Evolutionary conservation across 2,329 filamentous ascomycete genomes (phyloP).

Genomic region (Nannizzia gypsea): DNA sequence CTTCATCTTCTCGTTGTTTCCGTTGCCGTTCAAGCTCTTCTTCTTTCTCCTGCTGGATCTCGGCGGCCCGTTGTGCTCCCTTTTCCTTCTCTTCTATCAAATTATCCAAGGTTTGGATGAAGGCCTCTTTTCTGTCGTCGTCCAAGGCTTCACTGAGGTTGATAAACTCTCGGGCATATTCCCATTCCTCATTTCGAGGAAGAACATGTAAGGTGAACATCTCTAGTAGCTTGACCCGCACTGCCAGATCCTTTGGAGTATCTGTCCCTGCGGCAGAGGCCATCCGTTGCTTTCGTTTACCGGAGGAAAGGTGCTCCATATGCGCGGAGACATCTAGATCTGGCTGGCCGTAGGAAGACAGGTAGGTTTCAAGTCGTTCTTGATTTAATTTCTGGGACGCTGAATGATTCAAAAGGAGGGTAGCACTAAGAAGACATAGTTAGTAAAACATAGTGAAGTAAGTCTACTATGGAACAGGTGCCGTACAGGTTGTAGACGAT

Average conservation of each 20-base stretch:
- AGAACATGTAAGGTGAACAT: conserved; percentile 91
- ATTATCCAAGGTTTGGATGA: conserved; percentile 71
- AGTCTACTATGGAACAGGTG: conserved; percentile 11
- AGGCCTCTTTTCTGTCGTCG: conserved; percentile 80
- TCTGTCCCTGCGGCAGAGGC: conserved; percentile 52
- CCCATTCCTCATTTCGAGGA: conserved; percentile 90
- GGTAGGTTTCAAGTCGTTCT: conserved; percentile 73
- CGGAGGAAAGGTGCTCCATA: conserved; percentile 36
- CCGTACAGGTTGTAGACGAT: conserved; percentile 55
- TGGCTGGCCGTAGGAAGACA: conserved; percentile 63
- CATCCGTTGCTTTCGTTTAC: conserved; percentile 25
- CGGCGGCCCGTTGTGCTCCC: conserved; percentile 50
- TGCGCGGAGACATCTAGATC: conserved; percentile 59
- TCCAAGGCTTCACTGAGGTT: conserved; percentile 74
- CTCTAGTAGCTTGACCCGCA: conserved; percentile 83
- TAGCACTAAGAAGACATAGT: conserved; percentile 50
- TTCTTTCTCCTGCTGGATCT: conserved; percentile 51
- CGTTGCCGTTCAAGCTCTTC: conserved; percentile 41
- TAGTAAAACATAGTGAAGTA: conserved; percentile 7
- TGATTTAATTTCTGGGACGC: conserved; percentile 75
- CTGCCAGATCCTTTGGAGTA: conserved; percentile 71
- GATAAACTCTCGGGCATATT: conserved; percentile 87
- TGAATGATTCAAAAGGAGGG: conserved; percentile 80
- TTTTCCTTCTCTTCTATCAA: conserved; percentile 73
- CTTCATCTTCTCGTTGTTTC: conserved; percentile 38